Conservation (phyloP, 805 yeast species). For the Saturnispora galanensis region DNA sequence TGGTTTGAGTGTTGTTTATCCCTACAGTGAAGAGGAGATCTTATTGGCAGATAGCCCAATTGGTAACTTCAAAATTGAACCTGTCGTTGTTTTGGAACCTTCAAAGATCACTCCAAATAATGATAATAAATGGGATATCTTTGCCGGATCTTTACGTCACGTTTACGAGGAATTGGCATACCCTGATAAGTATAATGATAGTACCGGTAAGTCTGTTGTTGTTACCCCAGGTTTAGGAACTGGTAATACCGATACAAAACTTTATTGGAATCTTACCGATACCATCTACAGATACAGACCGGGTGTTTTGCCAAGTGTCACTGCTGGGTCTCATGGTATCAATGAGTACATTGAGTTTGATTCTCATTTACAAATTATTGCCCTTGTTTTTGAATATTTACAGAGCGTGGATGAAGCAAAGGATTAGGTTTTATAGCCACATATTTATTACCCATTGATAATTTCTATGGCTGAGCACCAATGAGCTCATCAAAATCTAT, state of each 20-base stretch:
- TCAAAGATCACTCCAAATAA: slow-evolving; percentile 49
- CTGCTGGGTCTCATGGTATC: slow-evolving; percentile 48
- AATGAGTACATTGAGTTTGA: slow-evolving; percentile 48
- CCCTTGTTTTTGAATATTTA: slow-evolving; percentile 45
- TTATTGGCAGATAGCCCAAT: slow-evolving; percentile 22
- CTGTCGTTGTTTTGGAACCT: slow-evolving; percentile 26
- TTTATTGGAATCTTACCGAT: slow-evolving; percentile 51
- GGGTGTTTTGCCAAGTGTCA: slow-evolving; percentile 30
- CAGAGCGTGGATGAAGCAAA: slow-evolving; percentile 30
- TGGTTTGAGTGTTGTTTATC: slow-evolving; percentile 16
- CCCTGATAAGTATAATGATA: slow-evolving; percentile 23
- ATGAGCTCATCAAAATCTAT: too few relatives aligned
- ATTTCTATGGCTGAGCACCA: too few relatives aligned
- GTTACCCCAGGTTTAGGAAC: slow-evolving; percentile 55
- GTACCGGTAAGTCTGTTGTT: slow-evolving; percentile 21
- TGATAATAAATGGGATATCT: slow-evolving; percentile 36
- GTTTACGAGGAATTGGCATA: slow-evolving; percentile 36
- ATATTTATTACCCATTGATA: not conserved
- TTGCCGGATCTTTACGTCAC: slow-evolving; percentile 37
- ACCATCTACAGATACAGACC: slow-evolving; percentile 55
- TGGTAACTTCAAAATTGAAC: slow-evolving; percentile 16
- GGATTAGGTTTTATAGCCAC: slow-evolving; percentile 7
- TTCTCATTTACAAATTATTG: slow-evolving; percentile 48
- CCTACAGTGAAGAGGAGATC: slow-evolving; percentile 15
- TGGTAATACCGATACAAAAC: slow-evolving; percentile 61